Evolutionary conservation across 176 grass and related monocot genomes (phyloP).

Genomic region (Thinopyrum elongatum): DNA sequence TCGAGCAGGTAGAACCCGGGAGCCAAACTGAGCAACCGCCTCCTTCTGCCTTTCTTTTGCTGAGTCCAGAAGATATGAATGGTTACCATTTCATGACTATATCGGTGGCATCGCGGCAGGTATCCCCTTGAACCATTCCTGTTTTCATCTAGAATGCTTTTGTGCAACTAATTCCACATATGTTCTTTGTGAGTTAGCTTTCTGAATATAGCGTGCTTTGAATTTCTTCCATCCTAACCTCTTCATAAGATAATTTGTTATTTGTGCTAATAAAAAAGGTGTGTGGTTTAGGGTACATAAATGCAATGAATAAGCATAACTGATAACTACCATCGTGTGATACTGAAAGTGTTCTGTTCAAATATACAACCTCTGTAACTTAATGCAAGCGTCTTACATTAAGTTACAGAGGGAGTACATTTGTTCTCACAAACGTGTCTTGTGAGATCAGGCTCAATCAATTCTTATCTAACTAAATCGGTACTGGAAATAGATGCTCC

Average conservation of each 20-base stretch:
- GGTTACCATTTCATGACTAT: slow-evolving; percentile 87
- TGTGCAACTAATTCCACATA: slow-evolving; percentile 2
- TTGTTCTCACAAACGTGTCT: not conserved
- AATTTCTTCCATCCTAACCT: not conserved
- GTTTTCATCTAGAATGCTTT: slow-evolving; percentile 25
- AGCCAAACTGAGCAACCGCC: slow-evolving; percentile 97
- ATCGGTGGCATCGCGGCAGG: slow-evolving; percentile 86
- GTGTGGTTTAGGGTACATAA: not conserved
- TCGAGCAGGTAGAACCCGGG: slow-evolving; percentile 87
- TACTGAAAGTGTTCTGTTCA: not conserved
- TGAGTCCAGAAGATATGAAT: slow-evolving; percentile 77
- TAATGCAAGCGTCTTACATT: too few species aligned
- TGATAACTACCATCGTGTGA: not conserved
- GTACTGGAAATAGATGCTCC: not conserved
- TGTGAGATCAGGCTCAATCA: not conserved
- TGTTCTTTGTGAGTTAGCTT: not conserved
- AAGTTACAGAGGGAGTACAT: too few species aligned
- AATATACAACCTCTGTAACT: too few species aligned
- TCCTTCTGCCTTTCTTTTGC: slow-evolving; percentile 81
- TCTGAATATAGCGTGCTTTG: not conserved
- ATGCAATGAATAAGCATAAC: not conserved
- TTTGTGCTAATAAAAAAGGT: not conserved
- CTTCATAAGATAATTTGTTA: not conserved
- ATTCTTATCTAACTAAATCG: not conserved
- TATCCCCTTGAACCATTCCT: slow-evolving; percentile 47